A percentile compares a stretch with the other conserved stretches of the same genome.
These are phyloP conservation scores for Termitomyces bulborhizus DNA, from an alignment of 768 basidiomycete genomes.

Conservation along the genomic window DNA sequence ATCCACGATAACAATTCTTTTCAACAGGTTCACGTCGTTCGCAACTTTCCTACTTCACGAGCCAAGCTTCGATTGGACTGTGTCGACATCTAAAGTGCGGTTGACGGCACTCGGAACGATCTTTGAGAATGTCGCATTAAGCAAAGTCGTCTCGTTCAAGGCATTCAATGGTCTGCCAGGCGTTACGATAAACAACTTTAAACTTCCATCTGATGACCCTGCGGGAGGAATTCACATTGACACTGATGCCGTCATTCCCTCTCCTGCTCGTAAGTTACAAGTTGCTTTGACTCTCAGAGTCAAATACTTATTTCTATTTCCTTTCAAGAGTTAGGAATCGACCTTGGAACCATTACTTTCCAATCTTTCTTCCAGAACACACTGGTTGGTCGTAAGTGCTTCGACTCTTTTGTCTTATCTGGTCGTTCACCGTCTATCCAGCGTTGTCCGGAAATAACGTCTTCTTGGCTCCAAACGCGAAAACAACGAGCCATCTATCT, in stretches of 20 bases:
- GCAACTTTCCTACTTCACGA: conserved; percentile 62
- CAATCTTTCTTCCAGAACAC: conserved; percentile 51
- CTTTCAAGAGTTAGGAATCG: conserved; percentile 56
- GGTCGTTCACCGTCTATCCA: conserved; percentile 17
- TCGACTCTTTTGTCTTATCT: background rate
- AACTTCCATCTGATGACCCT: conserved; percentile 61
- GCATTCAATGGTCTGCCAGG: conserved; percentile 70
- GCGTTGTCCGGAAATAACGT: conserved; percentile 48
- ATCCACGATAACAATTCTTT: background rate
- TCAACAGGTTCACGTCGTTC: conserved; percentile 53
- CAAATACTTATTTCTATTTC: conserved; percentile 15
- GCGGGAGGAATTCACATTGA: conserved; percentile 67
- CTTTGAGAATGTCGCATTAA: conserved; percentile 58
- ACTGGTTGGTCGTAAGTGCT: conserved; percentile 53
- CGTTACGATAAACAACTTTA: conserved; percentile 65
- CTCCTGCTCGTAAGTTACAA: conserved; percentile 49
- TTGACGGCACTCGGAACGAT: conserved; percentile 62
- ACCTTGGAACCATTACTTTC: conserved; percentile 61
- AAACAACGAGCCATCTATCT: conserved; percentile 45
- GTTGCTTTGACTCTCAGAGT: background rate
- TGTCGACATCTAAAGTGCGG: conserved; percentile 58
- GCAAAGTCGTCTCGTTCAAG: conserved; percentile 56
- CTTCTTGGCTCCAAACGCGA: conserved; percentile 41
- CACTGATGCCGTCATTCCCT: conserved; percentile 61
- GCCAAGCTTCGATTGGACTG: conserved; percentile 61